A percentile compares a stretch with the other conserved stretches of the same genome.
These are phyloP conservation scores for Phaeoacremonium minimum DNA, from an alignment of 2,329 filamentous ascomycete species.

Conservation along the genomic window DNA sequence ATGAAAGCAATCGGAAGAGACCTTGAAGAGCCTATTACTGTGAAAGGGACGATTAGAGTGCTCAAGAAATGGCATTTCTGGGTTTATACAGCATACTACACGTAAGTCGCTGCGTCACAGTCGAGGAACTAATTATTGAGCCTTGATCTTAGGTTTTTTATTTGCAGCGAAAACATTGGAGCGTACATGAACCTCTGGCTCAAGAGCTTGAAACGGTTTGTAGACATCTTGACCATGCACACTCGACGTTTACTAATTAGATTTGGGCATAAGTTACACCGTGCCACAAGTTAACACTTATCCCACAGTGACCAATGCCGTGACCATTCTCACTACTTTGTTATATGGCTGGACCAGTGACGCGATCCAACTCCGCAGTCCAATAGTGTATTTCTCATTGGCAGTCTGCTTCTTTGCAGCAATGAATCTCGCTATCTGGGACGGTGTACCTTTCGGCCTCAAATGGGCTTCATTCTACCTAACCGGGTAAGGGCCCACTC, in stretches of 20 bases:
- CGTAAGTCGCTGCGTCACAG: conserved; percentile 6
- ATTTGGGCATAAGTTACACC: conserved; percentile 12
- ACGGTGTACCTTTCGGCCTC: conserved; percentile 16
- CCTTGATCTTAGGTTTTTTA: conserved; percentile 17
- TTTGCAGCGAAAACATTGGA: conserved; percentile 18
- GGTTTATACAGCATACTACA: conserved; percentile 21
- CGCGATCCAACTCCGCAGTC: conserved; percentile 15
- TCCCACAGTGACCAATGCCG: conserved; percentile 19
- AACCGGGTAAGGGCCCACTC: conserved; percentile 9
- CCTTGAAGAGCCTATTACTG: conserved; percentile 14
- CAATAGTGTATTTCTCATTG: conserved; percentile 18
- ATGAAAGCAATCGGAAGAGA: conserved; percentile 18
- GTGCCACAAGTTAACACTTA: conserved; percentile 23
- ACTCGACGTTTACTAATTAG: background rate
- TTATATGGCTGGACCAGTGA: conserved; percentile 21
- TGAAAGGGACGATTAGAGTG: conserved; percentile 15
- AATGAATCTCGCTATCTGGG: conserved; percentile 18
- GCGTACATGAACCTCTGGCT: conserved; percentile 19
- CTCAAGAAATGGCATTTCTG: conserved; percentile 25
- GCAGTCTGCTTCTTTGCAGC: conserved; percentile 17
- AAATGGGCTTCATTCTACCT: conserved; percentile 19
- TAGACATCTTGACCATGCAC: too few species aligned
- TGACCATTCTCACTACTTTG: conserved; percentile 18
- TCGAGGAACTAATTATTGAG: background rate
- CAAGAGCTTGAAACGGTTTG: conserved; percentile 11